A percentile compares a stretch with the other conserved stretches of the same genome.
Conservation (phyloP, 2,329 filamentous ascomycete species). For the Xylariaceae sp. region DNA sequence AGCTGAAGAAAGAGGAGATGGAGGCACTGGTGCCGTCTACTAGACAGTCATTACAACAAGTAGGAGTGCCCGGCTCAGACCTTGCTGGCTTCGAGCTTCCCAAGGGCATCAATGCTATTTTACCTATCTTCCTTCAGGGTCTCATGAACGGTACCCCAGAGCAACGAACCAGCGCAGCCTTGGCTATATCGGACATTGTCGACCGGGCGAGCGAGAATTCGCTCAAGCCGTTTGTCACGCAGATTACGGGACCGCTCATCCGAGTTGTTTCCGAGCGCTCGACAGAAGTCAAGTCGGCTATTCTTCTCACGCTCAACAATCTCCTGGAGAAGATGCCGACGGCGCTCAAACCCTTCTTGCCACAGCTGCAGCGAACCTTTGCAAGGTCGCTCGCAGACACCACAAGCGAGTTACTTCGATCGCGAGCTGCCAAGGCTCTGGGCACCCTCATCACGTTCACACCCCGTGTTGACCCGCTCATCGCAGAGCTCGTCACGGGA, state of each 20-base stretch:
- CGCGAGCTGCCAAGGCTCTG: conserved; percentile 85
- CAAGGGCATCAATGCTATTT: conserved; percentile 93
- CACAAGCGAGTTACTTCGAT: conserved; percentile 81
- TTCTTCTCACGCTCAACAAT: conserved; percentile 90
- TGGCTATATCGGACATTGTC: conserved; percentile 93
- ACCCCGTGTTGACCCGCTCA: conserved; percentile 89
- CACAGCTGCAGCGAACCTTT: conserved; percentile 93
- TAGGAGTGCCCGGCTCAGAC: conserved; percentile 80
- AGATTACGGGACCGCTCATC: conserved; percentile 95
- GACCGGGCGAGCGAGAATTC: conserved; percentile 85
- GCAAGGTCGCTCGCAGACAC: conserved; percentile 92
- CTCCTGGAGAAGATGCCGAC: conserved; percentile 93
- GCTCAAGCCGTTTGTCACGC: conserved; percentile 90
- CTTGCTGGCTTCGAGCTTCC: conserved; percentile 86
- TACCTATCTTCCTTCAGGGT: conserved; percentile 96
- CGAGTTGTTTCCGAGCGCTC: conserved; percentile 96
- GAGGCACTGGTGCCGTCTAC: conserved; percentile 85
- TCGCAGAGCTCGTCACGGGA: conserved; percentile 87
- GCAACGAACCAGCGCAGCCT: conserved; percentile 83
- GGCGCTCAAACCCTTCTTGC: conserved; percentile 93
- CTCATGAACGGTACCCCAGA: conserved; percentile 94
- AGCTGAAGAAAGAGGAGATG: conserved; percentile 95
- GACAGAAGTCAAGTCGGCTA: conserved; percentile 92
- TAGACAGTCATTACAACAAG: conserved; percentile 77
- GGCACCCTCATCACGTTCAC: conserved; percentile 95